phyloP scores from a whole-genome alignment of 2,329 filamentous ascomycete genomes.

The Endocalyx cinctus region DNA sequence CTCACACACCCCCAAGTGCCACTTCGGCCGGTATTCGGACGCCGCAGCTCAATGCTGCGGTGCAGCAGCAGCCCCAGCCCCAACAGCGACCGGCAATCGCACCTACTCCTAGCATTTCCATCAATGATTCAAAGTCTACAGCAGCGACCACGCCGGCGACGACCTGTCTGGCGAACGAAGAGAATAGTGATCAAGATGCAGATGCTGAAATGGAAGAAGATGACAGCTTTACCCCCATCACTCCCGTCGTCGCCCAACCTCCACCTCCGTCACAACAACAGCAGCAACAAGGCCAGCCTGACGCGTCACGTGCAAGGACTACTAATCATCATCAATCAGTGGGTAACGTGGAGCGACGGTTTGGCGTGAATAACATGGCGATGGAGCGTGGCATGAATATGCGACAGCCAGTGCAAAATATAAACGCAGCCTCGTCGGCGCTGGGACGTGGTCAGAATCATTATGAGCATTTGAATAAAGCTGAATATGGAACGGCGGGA shows the following conservation, averaged over 20 bases:
- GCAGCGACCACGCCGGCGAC: slow-evolving; percentile 15
- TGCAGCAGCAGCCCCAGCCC: slow-evolving; percentile 15
- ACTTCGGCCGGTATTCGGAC: slow-evolving; percentile 11
- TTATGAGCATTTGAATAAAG: slow-evolving; percentile 24
- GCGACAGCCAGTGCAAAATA: slow-evolving; percentile 42
- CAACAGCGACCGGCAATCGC: slow-evolving; percentile 11
- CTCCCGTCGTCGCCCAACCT: slow-evolving; percentile 32
- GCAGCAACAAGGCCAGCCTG: no score
- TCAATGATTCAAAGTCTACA: slow-evolving; percentile 12
- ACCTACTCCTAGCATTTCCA: slow-evolving; percentile 8
- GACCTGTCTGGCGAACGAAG: slow-evolving; percentile 36
- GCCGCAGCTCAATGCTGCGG: slow-evolving; percentile 10
- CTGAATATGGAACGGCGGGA: slow-evolving; percentile 39
- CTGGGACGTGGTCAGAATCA: slow-evolving; percentile 28
- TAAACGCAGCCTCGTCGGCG: slow-evolving; percentile 34
- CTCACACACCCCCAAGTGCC: slow-evolving; percentile 16
- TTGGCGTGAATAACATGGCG: slow-evolving; percentile 38
- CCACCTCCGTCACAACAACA: slow-evolving; percentile 27
- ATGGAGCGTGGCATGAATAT: slow-evolving; percentile 35
- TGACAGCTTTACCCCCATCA: slow-evolving; percentile 49
- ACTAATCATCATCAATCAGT: no score
- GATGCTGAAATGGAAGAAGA: slow-evolving; percentile 54
- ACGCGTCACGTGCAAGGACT: no score
- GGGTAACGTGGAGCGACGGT: no score
- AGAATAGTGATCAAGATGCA: slow-evolving; percentile 42